Conservation (phyloP, 371 early-diverging fungal genomes). For the Mortierella sp. region DNA sequence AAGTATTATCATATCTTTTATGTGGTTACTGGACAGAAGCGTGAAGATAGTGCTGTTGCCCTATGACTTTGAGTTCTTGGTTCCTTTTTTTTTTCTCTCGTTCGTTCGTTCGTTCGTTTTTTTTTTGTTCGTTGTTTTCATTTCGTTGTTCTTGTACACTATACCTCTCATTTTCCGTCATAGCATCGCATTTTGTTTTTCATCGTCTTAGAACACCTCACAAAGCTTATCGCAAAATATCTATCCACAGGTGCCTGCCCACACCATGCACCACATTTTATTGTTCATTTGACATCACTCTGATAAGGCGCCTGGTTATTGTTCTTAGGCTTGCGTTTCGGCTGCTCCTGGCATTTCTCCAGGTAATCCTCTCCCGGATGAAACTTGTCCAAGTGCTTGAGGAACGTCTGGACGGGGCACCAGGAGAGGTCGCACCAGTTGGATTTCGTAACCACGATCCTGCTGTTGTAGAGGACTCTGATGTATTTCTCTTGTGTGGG, state of each 20-base stretch:
- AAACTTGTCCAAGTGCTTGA: neutral
- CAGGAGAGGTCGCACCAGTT: conserved; percentile 1
- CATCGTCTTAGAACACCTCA: neutral
- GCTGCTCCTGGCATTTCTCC: neutral
- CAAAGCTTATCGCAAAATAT: neutral
- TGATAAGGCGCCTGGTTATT: neutral
- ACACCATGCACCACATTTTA: neutral
- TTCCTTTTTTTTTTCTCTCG: neutral
- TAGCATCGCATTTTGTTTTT: neutral
- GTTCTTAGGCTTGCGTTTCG: neutral
- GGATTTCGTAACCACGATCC: neutral
- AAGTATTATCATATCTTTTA: conserved; percentile 48
- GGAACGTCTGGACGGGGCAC: neutral
- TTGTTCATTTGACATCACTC: neutral
- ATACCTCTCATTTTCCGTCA: neutral
- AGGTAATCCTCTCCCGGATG: conserved; percentile 4
- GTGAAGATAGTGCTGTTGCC: neutral
- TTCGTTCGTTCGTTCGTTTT: neutral
- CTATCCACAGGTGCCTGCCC: neutral
- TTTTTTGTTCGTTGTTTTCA: neutral
- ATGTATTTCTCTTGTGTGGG: neutral
- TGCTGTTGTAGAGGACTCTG: neutral
- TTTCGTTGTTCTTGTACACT: neutral
- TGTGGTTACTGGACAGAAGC: conserved; percentile 35
- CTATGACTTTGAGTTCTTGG: neutral